A percentile compares a stretch with the other conserved stretches of the same genome.
Conservation (phyloP, 306 rosid species). For the Trifolium dubium region DNA sequence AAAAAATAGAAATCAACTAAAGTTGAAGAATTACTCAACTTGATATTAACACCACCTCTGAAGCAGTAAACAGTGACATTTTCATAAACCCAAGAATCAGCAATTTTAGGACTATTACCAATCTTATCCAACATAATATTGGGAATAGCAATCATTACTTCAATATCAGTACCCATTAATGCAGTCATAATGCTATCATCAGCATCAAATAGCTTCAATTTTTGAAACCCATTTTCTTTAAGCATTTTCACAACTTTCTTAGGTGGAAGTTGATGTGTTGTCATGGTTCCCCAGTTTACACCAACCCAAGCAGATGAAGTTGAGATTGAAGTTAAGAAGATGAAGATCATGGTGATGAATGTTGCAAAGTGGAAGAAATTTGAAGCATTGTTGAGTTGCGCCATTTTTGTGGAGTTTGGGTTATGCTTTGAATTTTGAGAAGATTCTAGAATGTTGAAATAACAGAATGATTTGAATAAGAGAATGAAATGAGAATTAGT, state of each 20-base stretch:
- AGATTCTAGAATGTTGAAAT: slow-evolving; percentile 41
- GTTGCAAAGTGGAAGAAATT: neutral
- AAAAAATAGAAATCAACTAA: neutral
- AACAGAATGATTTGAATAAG: neutral
- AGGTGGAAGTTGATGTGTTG: slow-evolving; percentile 61
- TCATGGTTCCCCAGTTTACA: slow-evolving; percentile 91
- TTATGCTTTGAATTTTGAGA: too few relatives aligned
- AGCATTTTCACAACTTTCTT: slow-evolving; percentile 76
- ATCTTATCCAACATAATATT: slow-evolving; percentile 66
- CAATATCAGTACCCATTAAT: slow-evolving; percentile 61
- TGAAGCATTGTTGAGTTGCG: slow-evolving; percentile 24
- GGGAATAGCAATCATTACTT: slow-evolving; percentile 85
- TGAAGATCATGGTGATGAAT: slow-evolving; percentile 30
- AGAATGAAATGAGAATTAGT: slow-evolving; percentile 35
- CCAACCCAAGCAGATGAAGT: slow-evolving; percentile 59
- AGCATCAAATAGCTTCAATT: slow-evolving; percentile 76
- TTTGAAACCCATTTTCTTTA: slow-evolving; percentile 61
- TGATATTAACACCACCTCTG: slow-evolving; percentile 78
- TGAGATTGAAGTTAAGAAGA: slow-evolving; percentile 26
- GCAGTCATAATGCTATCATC: slow-evolving; percentile 73
- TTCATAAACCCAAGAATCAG: slow-evolving; percentile 72
- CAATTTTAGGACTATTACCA: slow-evolving; percentile 57
- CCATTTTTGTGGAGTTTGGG: slow-evolving; percentile 49
- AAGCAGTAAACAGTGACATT: slow-evolving; percentile 66
- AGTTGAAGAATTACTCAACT: slow-evolving; percentile 37